Evolutionary conservation across 2,329 filamentous ascomycete genomes (phyloP).

Genomic region (Trichothecium roseum): DNA sequence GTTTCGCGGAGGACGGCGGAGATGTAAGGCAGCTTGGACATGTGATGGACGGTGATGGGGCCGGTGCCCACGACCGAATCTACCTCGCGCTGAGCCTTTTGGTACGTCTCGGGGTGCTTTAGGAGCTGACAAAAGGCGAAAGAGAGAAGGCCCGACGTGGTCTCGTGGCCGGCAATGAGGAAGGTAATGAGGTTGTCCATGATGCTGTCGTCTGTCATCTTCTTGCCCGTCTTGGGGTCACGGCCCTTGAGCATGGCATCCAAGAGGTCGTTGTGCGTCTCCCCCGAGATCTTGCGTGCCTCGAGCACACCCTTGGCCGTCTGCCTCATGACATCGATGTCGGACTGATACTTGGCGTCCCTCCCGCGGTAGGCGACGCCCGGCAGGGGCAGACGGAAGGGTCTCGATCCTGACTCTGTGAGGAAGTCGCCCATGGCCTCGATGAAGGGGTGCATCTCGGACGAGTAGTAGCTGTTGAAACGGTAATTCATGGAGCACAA

Average conservation of each 20-base stretch:
- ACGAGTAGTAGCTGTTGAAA: slow-evolving; percentile 66
- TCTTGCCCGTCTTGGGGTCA: slow-evolving; percentile 53
- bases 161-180: slow-evolving; percentile 57
- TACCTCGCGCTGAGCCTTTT: slow-evolving; percentile 50
- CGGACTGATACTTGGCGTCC: slow-evolving; percentile 33
- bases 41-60: slow-evolving; percentile 44
- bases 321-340: slow-evolving; percentile 40
- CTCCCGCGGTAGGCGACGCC: slow-evolving; percentile 32
- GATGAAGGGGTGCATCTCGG: slow-evolving; percentile 61
- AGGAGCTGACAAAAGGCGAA: slow-evolving; percentile 51
- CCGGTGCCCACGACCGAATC: slow-evolving; percentile 47
- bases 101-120: slow-evolving; percentile 43
- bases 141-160: slow-evolving; percentile 51
- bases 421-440: slow-evolving; percentile 52
- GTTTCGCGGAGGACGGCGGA: slow-evolving; percentile 52
- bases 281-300: slow-evolving; percentile 43
- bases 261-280: slow-evolving; percentile 52
- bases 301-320: slow-evolving; percentile 46
- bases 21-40: slow-evolving; percentile 53
- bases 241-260: slow-evolving; percentile 53
- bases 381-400: slow-evolving; percentile 33
- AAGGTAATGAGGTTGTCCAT: slow-evolving; percentile 61
- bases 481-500: slow-evolving; percentile 62
- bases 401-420: slow-evolving; percentile 38
- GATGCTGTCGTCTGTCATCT: slow-evolving; percentile 48